A percentile compares a stretch with the other conserved stretches of the same genome.
phyloP scores from a whole-genome alignment of 495 filamentous ascomycete genomes.

The Xylaria cubensis region DNA sequence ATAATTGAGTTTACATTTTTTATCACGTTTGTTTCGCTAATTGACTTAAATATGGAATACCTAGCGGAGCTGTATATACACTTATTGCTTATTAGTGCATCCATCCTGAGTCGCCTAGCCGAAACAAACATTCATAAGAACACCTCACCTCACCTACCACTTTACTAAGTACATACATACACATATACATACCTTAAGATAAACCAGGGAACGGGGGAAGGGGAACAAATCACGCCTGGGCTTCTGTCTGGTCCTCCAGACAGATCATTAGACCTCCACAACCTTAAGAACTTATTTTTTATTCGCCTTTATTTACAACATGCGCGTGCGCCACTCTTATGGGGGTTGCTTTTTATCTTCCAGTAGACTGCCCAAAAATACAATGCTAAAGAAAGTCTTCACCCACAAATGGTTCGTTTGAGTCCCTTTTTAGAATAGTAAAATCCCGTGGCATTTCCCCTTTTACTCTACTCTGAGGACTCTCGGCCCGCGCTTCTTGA shows the following conservation, averaged over 20 bases:
- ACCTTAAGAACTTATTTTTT: constrained; percentile 19
- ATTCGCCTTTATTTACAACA: constrained; percentile 24
- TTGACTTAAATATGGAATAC: too few species aligned
- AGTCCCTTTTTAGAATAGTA: background rate
- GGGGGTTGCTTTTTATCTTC: constrained; percentile 22
- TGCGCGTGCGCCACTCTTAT: constrained; percentile 15
- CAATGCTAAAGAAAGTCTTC: constrained; percentile 3
- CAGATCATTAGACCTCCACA: background rate
- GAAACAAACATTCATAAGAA: too few species aligned
- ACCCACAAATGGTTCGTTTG: background rate
- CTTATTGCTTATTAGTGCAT: too few species aligned
- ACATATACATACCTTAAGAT: too few species aligned
- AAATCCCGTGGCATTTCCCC: background rate
- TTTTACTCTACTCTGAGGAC: constrained; percentile 84
- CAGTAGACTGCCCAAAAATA: constrained; percentile 20
- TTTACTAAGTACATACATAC: too few species aligned
- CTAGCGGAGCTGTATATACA: too few species aligned
- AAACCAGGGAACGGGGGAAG: too few species aligned
- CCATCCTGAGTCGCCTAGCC: too few species aligned
- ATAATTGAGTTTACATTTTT: too few species aligned
- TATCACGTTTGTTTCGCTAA: too few species aligned
- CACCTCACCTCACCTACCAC: too few species aligned
- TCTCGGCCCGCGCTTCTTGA: constrained; percentile 78
- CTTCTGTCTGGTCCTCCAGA: background rate
- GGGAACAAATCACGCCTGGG: background rate